Evolutionary conservation across 2,329 filamentous ascomycete species (phyloP).

Genomic region (Hymenoscyphus salicellus): DNA sequence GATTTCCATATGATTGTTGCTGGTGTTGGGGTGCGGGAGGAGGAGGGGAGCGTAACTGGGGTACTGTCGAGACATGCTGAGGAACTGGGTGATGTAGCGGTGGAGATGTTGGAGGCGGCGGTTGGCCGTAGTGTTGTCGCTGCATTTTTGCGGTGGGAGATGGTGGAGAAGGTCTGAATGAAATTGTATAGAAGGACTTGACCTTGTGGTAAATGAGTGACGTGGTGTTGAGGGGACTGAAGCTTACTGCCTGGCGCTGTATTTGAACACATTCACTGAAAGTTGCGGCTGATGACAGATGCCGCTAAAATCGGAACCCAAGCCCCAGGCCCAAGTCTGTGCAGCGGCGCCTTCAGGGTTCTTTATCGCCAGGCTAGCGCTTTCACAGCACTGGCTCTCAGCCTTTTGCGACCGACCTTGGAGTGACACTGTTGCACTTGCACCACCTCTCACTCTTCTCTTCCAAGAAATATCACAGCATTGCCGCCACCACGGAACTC

Average conservation of each 20-base stretch:
- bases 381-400: not conserved
- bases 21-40: constrained; percentile 70
- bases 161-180: not conserved
- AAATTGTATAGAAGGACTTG: not conserved
- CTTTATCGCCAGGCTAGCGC: not conserved
- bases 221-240: too few species aligned
- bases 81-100: constrained; percentile 95
- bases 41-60: constrained; percentile 91
- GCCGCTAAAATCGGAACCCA: not conserved
- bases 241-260: too few species aligned
- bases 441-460: not conserved
- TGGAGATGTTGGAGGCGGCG: constrained; percentile 68
- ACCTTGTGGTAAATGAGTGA: not conserved
- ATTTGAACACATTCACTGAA: constrained; percentile 21
- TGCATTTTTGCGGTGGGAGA: constrained; percentile 60
- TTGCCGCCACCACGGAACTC: not conserved
- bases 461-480: not conserved
- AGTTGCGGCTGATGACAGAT: not conserved
- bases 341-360: not conserved
- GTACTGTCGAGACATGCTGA: constrained; percentile 96
- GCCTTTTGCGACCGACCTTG: constrained; percentile 2
- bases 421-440: not conserved
- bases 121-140: constrained; percentile 75
- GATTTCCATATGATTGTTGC: constrained; percentile 64
- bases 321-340: too few species aligned